These are phyloP conservation scores for Fusarium sp. DNA, from an alignment of 2,329 filamentous ascomycete species.

Conservation along the genomic window DNA sequence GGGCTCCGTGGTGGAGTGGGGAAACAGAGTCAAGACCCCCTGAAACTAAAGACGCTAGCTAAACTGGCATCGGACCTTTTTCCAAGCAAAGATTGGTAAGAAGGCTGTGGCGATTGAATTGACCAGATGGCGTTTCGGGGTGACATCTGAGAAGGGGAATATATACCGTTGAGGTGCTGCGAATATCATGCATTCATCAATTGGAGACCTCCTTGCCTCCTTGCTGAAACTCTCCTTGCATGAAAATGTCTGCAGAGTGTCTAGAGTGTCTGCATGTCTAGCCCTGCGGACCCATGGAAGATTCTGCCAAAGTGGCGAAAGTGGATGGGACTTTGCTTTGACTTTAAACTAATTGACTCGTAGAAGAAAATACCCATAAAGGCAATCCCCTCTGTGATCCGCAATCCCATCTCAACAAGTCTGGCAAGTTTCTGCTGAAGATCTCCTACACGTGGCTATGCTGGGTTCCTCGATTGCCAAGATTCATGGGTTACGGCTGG, in stretches of 20 bases:
- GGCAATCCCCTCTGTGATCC: neutral
- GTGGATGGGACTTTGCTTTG: neutral
- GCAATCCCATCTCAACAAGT: neutral
- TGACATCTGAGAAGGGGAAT: conserved; percentile 2
- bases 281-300: neutral
- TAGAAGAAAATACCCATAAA: neutral
- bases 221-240: conserved; percentile 1
- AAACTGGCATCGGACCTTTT: conserved; percentile 8
- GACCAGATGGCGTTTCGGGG: neutral
- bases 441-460: conserved; percentile 8
- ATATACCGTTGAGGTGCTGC: neutral
- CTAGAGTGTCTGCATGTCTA: neutral
- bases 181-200: neutral
- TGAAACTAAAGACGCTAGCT: conserved; percentile 3
- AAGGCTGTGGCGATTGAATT: neutral
- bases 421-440: neutral
- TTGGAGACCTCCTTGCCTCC: neutral
- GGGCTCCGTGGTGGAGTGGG: neutral
- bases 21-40: neutral
- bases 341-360: neutral
- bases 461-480: neutral
- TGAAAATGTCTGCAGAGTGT: neutral
- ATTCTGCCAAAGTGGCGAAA: neutral
- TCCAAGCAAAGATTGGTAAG: conserved; percentile 9
- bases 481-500: neutral